Percentiles rank a stretch among this genome's conserved stretches.
Evolutionary conservation across 2,329 filamentous ascomycete species (phyloP).

Genomic region (Nakataea oryzae): DNA sequence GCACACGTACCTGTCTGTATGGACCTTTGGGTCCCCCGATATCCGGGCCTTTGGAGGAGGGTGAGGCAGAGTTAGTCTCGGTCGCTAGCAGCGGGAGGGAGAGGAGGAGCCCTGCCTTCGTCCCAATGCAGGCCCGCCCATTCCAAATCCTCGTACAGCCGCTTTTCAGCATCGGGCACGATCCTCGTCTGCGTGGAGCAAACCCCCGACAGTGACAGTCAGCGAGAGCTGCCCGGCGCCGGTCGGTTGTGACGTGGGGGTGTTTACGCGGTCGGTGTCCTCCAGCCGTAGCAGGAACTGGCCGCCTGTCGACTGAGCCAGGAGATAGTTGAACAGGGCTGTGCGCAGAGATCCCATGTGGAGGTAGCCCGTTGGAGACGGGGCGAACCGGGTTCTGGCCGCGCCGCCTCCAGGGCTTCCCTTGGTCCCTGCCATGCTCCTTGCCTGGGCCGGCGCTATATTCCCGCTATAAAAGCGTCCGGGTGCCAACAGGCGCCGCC

Average conservation of each 20-base stretch:
- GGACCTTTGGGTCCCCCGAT: slow-evolving; percentile 74
- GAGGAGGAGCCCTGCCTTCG: slow-evolving; percentile 49
- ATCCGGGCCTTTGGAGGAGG: slow-evolving; percentile 52
- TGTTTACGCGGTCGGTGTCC: slow-evolving; percentile 76
- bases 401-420: slow-evolving; percentile 40
- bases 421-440: neutral
- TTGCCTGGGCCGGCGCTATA: no score
- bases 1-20: slow-evolving; percentile 68
- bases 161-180: slow-evolving; percentile 66
- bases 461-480: neutral
- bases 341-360: slow-evolving; percentile 88
- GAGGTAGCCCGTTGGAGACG: slow-evolving; percentile 87
- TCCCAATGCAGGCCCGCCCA: slow-evolving; percentile 93
- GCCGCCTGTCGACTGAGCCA: slow-evolving; percentile 79
- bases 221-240: neutral
- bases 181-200: slow-evolving; percentile 57
- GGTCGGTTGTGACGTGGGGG: slow-evolving; percentile 9
- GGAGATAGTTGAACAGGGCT: slow-evolving; percentile 87
- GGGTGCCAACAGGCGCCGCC: neutral
- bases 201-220: neutral
- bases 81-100: neutral
- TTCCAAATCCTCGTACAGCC: slow-evolving; percentile 66
- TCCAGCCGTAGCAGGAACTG: slow-evolving; percentile 88
- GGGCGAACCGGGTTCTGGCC: slow-evolving; percentile 79
- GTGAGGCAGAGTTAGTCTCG: slow-evolving; percentile 5